Evolutionary conservation across 2,329 filamentous ascomycete genomes (phyloP).

Genomic region (Cladobotryum protrusum): DNA sequence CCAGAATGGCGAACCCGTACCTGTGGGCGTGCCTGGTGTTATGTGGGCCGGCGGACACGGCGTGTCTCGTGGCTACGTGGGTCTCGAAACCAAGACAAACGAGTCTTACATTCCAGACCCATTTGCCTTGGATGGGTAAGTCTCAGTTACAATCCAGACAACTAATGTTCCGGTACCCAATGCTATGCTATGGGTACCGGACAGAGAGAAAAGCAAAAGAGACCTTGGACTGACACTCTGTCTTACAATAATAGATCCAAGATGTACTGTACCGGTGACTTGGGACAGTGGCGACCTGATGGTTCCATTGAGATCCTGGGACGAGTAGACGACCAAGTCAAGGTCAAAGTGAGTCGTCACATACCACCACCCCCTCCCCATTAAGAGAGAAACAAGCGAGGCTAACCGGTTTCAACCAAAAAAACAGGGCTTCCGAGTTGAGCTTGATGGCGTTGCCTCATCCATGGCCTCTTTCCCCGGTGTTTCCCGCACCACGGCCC

Average conservation of each 20-base stretch:
- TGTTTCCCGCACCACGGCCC: conserved; percentile 41
- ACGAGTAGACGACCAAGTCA: conserved; percentile 55
- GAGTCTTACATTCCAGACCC: conserved; percentile 44
- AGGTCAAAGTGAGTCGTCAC: conserved; percentile 42
- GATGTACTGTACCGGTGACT: conserved; percentile 57
- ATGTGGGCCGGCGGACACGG: conserved; percentile 54
- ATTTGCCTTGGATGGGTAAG: conserved; percentile 47
- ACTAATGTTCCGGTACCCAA: too few species aligned
- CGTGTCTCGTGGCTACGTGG: conserved; percentile 50
- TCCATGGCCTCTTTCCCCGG: conserved; percentile 40
- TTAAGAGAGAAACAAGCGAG: neutral
- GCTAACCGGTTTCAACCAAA: neutral
- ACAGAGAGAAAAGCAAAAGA: neutral
- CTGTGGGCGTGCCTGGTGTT: conserved; percentile 41
- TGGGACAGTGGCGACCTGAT: conserved; percentile 47
- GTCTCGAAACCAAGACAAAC: conserved; percentile 44
- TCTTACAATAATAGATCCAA: conserved; percentile 17
- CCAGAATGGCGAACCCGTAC: conserved; percentile 36
- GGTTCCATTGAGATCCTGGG: conserved; percentile 51
- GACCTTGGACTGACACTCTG: conserved; percentile 4
- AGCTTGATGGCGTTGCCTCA: conserved; percentile 52
- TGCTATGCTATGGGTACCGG: neutral
- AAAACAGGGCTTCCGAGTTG: conserved; percentile 50
- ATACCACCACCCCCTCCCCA: neutral
- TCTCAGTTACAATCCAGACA: neutral